Percentiles rank a stretch among this genome's conserved stretches.
phyloP scores from a whole-genome alignment of 345 rosid species.

The Citropsis articulata region DNA sequence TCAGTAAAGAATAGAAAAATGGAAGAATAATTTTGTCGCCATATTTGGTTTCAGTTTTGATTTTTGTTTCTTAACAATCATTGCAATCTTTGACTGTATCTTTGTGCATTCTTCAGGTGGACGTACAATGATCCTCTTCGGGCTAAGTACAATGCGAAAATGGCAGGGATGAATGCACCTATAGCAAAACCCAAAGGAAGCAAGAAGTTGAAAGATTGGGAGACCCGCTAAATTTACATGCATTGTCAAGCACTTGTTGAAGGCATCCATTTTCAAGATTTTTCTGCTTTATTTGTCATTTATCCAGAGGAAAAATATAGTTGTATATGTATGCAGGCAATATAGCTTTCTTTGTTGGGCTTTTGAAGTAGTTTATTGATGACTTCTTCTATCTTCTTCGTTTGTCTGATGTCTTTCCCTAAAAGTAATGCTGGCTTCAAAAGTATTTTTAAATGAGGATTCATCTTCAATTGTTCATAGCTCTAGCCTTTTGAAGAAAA shows the following conservation, averaged over 20 bases:
- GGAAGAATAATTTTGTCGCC: not conserved
- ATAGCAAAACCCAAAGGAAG: slow-evolving; percentile 71
- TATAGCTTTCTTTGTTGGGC: not conserved
- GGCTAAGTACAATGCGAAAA: slow-evolving; percentile 67
- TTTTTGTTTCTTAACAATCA: not conserved
- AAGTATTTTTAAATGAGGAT: not conserved
- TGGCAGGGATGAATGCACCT: slow-evolving; percentile 68
- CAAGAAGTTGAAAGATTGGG: slow-evolving; percentile 38
- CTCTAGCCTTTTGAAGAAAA: not conserved
- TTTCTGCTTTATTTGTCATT: not conserved
- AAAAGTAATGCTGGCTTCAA: not conserved
- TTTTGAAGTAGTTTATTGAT: not conserved
- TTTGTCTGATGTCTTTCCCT: not conserved
- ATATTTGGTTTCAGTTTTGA: not conserved
- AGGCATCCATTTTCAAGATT: not conserved
- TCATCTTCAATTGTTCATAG: not conserved
- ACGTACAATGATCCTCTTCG: slow-evolving; percentile 67
- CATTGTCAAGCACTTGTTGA: not conserved
- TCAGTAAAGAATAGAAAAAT: not conserved
- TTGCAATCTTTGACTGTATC: slow-evolving; percentile 14
- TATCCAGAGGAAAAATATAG: not conserved
- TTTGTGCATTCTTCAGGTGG: slow-evolving; percentile 46
- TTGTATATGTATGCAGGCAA: not conserved
- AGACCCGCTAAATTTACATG: not conserved
- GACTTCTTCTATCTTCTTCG: not conserved